Base-by-base conservation (phyloP, 2,329 filamentous ascomycete genomes). In the Hymenoscyphus infarciens region DNA sequence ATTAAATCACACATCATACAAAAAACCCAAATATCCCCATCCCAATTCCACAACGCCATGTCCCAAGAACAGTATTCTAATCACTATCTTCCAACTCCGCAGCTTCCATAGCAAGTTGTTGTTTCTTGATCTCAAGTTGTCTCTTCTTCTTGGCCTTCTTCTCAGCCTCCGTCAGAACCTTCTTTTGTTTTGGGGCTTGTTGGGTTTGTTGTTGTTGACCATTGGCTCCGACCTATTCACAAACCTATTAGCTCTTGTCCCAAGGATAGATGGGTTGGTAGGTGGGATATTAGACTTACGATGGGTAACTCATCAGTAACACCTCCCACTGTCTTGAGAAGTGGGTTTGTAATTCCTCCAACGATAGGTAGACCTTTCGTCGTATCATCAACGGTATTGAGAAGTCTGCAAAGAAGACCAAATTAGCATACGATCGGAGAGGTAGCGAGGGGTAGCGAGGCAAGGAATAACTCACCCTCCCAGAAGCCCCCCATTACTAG, bases 301-400 rank as follows among this genome's bases (percentile, higher is more conserved):
- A 70, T 65, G 22, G 68, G 68, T n/a, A 70, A 61, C 6, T 55
- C 49, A 35, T 70, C 64, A 3, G 64, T 66, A 4, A 70, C 64
- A 53, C 68, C 68, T 75, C 69, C 69, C 1, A 70, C 69, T 1
- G 69, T 71, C 29, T 69, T 64, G 10, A 69, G 63, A 3, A 71
- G 67, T 35, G 68, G 68, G 19, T 65, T 68, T 31, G 68, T 70
- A 49, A 70, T 56, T 16, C 61, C 62, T 13, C 68, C 68, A 5
- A 70, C 65, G 49, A 70, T 64, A 13, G 68, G 68, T 27, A 70
- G 63, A 33, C 60, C 65, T 60, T 70, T 70, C 6, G 68, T 70
- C 33, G 68, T 70, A 35, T 70, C 64, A 55, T 70, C 68, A 11
- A 70, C 67, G n/a, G 67, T 68, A 56, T 64, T 65, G 29, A 70